Evolutionary conservation across 768 basidiomycete species (phyloP).

Genomic region (Phlegmacium glaucopus): DNA sequence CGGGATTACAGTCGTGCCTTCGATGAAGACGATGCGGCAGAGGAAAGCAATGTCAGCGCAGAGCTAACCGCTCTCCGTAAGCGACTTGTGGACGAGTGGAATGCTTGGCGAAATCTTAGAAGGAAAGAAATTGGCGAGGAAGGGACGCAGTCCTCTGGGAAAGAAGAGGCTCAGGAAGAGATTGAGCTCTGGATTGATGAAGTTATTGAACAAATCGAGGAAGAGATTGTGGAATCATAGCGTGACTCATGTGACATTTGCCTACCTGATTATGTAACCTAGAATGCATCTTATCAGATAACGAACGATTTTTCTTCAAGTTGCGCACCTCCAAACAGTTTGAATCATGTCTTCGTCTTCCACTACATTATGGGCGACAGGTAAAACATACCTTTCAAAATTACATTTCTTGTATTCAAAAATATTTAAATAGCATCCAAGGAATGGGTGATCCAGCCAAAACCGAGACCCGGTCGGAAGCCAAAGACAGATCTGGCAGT

Average conservation of each 20-base stretch:
- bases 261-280: constrained; percentile 4
- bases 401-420: constrained; percentile 4
- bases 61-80: constrained; percentile 89
- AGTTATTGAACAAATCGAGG: constrained; percentile 88
- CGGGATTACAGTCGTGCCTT: constrained; percentile 89
- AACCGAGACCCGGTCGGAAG: constrained; percentile 84
- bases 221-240: constrained; percentile 55
- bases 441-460: constrained; percentile 86
- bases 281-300: constrained; percentile 52
- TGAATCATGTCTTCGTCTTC: constrained; percentile 6
- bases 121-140: constrained; percentile 64
- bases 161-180: constrained; percentile 69
- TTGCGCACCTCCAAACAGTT: too few species aligned
- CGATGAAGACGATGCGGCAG: constrained; percentile 95
- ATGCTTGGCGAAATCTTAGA: constrained; percentile 85
- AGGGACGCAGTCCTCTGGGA: constrained; percentile 34
- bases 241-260: not conserved
- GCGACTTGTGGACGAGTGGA: constrained; percentile 97
- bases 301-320: constrained; percentile 16
- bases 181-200: constrained; percentile 95
- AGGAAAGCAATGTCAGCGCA: constrained; percentile 92
- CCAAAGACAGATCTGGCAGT: constrained; percentile 66
- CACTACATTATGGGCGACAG: constrained; percentile 71
- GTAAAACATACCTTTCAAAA: constrained; percentile 33
- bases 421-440: constrained; percentile 59